Evolutionary conservation across 164 flowering plant genomes (phyloP).

Genomic region (Magnolia sinica): DNA sequence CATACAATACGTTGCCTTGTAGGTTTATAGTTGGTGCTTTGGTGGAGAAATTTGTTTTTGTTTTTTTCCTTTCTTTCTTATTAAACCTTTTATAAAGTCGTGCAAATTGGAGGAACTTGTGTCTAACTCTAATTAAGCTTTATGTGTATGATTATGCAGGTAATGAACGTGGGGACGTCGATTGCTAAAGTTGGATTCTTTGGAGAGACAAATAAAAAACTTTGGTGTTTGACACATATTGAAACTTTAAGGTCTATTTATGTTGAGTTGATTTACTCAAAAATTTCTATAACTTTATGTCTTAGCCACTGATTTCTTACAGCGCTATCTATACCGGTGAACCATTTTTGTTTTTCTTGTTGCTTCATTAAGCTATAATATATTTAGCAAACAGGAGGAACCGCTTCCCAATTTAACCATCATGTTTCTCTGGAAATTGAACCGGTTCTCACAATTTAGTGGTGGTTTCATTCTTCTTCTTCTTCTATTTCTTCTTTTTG

Average conservation of each 20-base stretch:
- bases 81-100: too few species aligned
- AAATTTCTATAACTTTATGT: background rate
- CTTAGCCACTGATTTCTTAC: background rate
- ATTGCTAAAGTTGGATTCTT: slow-evolving; percentile 79
- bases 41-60: too few species aligned
- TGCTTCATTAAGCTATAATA: background rate
- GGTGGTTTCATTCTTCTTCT: too few species aligned
- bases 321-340: background rate
- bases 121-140: background rate
- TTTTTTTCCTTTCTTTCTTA: too few species aligned
- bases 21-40: too few species aligned
- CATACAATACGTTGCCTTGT: too few species aligned
- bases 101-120: background rate
- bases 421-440: background rate
- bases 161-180: slow-evolving; percentile 90
- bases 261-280: too few species aligned
- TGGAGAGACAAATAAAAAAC: slow-evolving; percentile 60
- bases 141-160: slow-evolving; percentile 40
- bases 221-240: slow-evolving; percentile 90
- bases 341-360: background rate
- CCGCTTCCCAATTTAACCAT: background rate
- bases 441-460: background rate
- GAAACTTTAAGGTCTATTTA: slow-evolving; percentile 74
- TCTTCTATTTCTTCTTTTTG: too few species aligned
- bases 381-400: background rate